Percentiles rank a stretch among this genome's conserved stretches.
Conservation (phyloP, 2,329 filamentous ascomycete genomes). For the Paramyrothecium roridum region DNA sequence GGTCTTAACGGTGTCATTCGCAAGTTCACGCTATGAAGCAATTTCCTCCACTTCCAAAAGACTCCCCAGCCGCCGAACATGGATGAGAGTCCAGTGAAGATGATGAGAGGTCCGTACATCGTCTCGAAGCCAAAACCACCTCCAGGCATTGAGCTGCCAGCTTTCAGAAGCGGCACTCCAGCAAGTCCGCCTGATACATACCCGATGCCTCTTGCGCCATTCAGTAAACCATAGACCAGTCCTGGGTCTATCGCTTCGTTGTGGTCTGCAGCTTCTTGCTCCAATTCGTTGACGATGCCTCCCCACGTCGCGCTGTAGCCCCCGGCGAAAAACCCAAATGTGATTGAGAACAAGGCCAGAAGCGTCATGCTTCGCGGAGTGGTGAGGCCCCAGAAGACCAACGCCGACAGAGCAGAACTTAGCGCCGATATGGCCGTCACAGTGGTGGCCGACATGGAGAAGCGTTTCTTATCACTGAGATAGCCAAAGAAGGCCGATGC, state of each 20-base stretch:
- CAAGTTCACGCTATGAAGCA: background rate
- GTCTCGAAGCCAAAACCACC: slow-evolving; percentile 8
- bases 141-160: background rate
- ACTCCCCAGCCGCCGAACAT: slow-evolving; percentile 8
- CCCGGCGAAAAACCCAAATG: slow-evolving; percentile 13
- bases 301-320: slow-evolving; percentile 15
- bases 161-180: slow-evolving; percentile 8
- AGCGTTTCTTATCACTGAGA: slow-evolving; percentile 8
- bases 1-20: background rate
- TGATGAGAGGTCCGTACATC: slow-evolving; percentile 11
- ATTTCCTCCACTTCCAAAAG: slow-evolving; percentile 2
- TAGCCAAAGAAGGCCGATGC: slow-evolving; percentile 10
- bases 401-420: slow-evolving; percentile 7
- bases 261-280: slow-evolving; percentile 5
- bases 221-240: slow-evolving; percentile 10
- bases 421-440: slow-evolving; percentile 7
- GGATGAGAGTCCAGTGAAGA: slow-evolving; percentile 11
- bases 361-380: slow-evolving; percentile 7
- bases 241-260: slow-evolving; percentile 12
- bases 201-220: slow-evolving; percentile 10
- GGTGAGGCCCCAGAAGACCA: slow-evolving; percentile 11
- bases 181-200: slow-evolving; percentile 10
- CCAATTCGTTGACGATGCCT: slow-evolving; percentile 11
- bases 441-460: slow-evolving; percentile 3
- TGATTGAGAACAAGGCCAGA: slow-evolving; percentile 8